Evolutionary conservation across 495 filamentous ascomycete genomes (phyloP).

Genomic region (Margaritispora aquatica): DNA sequence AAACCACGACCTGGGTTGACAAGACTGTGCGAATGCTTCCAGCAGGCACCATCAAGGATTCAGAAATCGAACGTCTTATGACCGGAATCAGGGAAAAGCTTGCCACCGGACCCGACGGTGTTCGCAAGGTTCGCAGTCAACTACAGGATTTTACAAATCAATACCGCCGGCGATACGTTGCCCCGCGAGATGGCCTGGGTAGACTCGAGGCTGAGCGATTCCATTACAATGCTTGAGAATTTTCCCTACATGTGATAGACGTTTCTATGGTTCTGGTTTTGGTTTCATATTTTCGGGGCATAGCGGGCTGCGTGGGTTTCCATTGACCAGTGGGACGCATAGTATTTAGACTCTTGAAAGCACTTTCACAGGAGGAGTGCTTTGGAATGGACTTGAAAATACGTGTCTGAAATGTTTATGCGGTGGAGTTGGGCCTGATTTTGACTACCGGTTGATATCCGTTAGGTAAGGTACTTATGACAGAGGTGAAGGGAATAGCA

Average conservation of each 20-base stretch:
- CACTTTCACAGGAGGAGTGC: neutral
- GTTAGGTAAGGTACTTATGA: no score
- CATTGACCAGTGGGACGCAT: neutral
- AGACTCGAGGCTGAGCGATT: conserved; percentile 79
- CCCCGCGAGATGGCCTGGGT: conserved; percentile 85
- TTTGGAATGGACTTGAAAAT: neutral
- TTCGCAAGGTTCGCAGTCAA: conserved; percentile 74
- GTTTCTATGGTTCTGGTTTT: neutral
- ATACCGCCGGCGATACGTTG: conserved; percentile 89
- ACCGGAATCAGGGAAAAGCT: conserved; percentile 61
- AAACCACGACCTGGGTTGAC: conserved; percentile 74
- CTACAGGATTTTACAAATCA: conserved; percentile 96
- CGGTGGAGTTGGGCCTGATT: neutral
- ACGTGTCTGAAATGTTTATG: neutral
- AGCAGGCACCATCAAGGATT: conserved; percentile 62
- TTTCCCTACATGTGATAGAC: no score
- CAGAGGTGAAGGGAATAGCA: no score
- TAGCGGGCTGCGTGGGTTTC: conserved; percentile 13
- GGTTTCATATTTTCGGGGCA: conserved; percentile 20
- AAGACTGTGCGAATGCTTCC: conserved; percentile 79
- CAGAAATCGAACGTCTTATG: conserved; percentile 57
- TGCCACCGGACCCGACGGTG: conserved; percentile 52
- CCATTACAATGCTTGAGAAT: conserved; percentile 61
- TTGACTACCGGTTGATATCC: no score
- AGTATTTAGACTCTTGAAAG: neutral